phyloP scores from a whole-genome alignment of 768 basidiomycete species.

The Tricholoma sp. region DNA sequence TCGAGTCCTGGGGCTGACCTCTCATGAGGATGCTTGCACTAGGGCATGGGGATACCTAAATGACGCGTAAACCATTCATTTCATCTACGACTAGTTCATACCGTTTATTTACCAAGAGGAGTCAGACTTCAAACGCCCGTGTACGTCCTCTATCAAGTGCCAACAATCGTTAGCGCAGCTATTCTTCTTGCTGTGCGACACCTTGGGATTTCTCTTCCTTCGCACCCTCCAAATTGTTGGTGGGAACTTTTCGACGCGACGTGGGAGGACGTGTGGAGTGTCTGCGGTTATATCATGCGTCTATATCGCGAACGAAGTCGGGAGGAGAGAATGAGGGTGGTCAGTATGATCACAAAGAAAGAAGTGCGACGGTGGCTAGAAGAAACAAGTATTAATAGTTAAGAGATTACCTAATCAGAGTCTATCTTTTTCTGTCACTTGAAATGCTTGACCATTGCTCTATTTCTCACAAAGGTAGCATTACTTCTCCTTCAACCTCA shows the following conservation, averaged over 20 bases:
- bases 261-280: conserved; percentile 84
- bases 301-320: conserved; percentile 60
- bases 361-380: conserved; percentile 84
- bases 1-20: conserved; percentile 80
- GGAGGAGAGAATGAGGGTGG: conserved; percentile 37
- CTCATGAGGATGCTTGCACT: conserved; percentile 61
- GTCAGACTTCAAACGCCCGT: conserved; percentile 90
- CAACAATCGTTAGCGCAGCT: conserved; percentile 84
- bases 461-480: conserved; percentile 84
- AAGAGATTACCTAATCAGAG: background rate
- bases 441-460: conserved; percentile 95
- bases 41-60: conserved; percentile 94
- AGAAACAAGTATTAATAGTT: conserved; percentile 24
- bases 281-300: conserved; percentile 81
- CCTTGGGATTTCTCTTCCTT: conserved; percentile 69
- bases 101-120: background rate
- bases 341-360: conserved; percentile 68
- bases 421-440: background rate
- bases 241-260: conserved; percentile 92
- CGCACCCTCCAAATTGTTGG: conserved; percentile 71
- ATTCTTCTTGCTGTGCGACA: conserved; percentile 79
- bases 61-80: conserved; percentile 67
- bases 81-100: background rate
- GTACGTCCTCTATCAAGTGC: conserved; percentile 84
- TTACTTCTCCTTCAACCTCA: background rate